Conservation (phyloP, 192 early-diverging fungal genomes). For the Mortierella claussenii region DNA sequence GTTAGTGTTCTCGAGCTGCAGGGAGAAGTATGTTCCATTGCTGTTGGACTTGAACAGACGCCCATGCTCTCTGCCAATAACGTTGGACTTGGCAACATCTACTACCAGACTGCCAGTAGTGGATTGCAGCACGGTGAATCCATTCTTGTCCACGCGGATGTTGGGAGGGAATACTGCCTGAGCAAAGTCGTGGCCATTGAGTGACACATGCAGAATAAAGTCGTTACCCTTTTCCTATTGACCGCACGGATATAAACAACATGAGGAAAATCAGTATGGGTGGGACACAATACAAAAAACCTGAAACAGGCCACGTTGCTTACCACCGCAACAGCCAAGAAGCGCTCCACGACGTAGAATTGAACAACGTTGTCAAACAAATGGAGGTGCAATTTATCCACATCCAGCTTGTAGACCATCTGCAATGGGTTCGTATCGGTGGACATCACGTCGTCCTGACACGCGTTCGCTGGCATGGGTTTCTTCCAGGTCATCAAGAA, state of each 20-base stretch:
- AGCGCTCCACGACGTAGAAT: constrained; percentile 80
- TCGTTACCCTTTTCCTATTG: constrained; percentile 53
- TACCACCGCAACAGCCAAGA: constrained; percentile 76
- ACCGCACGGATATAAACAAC: not conserved
- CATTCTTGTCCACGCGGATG: constrained; percentile 75
- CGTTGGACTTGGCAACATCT: constrained; percentile 74
- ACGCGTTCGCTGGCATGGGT: constrained; percentile 50
- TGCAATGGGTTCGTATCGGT: constrained; percentile 74
- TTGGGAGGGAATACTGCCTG: constrained; percentile 88
- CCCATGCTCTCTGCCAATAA: constrained; percentile 67
- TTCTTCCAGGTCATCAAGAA: constrained; percentile 57
- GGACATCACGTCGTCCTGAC: constrained; percentile 67
- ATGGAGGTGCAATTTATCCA: constrained; percentile 39
- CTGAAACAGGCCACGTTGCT: not conserved
- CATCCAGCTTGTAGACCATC: constrained; percentile 65
- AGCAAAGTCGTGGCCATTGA: constrained; percentile 77
- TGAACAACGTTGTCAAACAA: constrained; percentile 71
- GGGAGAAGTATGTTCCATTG: constrained; percentile 83
- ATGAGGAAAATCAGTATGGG: not conserved
- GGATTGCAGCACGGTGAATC: constrained; percentile 89
- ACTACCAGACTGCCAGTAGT: constrained; percentile 82
- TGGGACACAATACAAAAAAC: not conserved
- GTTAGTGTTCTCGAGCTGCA: constrained; percentile 84
- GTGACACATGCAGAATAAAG: constrained; percentile 76
- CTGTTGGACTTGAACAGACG: constrained; percentile 89